Percentiles rank a stretch among this genome's conserved stretches.
Evolutionary conservation across 441 rosid genomes (phyloP).

Genomic region (Breynia disticha): DNA sequence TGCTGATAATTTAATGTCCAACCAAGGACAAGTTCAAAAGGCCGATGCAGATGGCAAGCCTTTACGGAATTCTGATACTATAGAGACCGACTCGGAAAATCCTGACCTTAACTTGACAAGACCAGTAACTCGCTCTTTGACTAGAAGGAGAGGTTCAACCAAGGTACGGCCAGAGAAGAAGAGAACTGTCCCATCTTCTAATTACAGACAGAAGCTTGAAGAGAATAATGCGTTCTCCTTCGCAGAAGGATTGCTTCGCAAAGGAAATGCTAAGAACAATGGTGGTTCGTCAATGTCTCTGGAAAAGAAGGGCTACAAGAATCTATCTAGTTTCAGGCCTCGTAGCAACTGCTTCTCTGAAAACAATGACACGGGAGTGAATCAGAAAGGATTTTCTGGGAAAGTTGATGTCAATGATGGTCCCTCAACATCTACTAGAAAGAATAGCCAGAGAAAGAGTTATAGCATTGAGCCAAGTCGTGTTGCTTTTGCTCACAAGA

Average conservation of each 20-base stretch:
- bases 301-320: conserved; percentile 33
- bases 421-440: conserved; percentile 30
- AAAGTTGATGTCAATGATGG: conserved; percentile 25
- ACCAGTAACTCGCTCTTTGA: conserved; percentile 52
- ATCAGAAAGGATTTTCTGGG: conserved; percentile 23
- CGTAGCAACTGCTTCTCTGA: conserved; percentile 29
- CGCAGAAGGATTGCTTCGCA: conserved; percentile 36
- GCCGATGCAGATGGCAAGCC: conserved; percentile 28
- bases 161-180: conserved; percentile 21
- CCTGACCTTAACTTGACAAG: conserved; percentile 40
- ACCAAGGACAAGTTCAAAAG: conserved; percentile 20
- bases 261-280: conserved; percentile 24
- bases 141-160: conserved; percentile 29
- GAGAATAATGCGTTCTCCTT: conserved; percentile 40
- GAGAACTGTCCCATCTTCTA: conserved; percentile 28
- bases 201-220: conserved; percentile 23
- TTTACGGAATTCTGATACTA: conserved; percentile 54
- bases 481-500: conserved; percentile 26
- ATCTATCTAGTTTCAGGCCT: conserved; percentile 23
- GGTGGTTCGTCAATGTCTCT: conserved; percentile 27
- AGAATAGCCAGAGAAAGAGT: conserved; percentile 27
- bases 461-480: conserved; percentile 28
- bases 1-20: conserved; percentile 25
- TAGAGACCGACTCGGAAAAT: conserved; percentile 71
- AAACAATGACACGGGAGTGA: conserved; percentile 27